phyloP scores from a whole-genome alignment of 2,329 filamentous ascomycete genomes.

The Penicillium digitatum region DNA sequence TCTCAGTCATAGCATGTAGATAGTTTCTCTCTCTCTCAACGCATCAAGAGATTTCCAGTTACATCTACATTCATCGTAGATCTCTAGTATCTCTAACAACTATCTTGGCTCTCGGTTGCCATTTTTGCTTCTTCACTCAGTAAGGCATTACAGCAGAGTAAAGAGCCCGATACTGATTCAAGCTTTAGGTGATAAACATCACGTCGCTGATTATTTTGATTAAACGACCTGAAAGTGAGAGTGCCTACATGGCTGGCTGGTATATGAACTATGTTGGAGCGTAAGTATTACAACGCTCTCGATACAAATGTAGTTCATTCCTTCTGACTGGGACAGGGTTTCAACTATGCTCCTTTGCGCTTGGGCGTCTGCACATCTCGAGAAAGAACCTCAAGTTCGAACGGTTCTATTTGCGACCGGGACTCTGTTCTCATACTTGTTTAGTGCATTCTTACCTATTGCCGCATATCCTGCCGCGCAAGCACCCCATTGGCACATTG shows the following conservation, averaged over 20 bases:
- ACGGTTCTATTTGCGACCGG: neutral
- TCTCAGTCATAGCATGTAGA: no score
- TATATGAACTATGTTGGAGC: neutral
- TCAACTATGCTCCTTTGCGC: neutral
- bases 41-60: no score
- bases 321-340: neutral
- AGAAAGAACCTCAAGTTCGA: neutral
- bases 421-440: neutral
- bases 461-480: neutral
- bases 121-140: neutral
- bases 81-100: no score
- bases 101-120: neutral
- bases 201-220: neutral
- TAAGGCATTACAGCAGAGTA: neutral
- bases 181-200: neutral
- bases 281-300: neutral
- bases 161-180: neutral
- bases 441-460: neutral
- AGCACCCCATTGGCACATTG: neutral
- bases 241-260: neutral
- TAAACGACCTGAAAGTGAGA: neutral
- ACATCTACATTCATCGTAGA: no score
- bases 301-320: neutral
- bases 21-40: no score
- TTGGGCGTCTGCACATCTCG: neutral